Base-by-base conservation (phyloP, 768 basidiomycete species). In the Podaxis sp. region DNA sequence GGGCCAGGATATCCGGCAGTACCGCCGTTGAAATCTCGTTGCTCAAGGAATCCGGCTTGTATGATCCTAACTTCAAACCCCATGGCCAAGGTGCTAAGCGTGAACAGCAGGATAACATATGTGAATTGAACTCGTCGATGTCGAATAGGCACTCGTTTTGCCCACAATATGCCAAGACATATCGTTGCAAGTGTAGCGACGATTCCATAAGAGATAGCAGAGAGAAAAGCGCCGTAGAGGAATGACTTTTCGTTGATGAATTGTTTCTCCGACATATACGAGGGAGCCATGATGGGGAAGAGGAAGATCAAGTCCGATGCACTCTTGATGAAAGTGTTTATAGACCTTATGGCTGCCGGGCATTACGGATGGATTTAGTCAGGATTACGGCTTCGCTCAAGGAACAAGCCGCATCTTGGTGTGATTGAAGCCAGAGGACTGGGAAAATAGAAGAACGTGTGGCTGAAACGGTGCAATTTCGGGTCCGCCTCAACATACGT, bases 171-270 rank as follows among this genome's bases (percentile, higher is more conserved):
- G 47, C 17, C n/a, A 11, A 59, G 49, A 12, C 58, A 59, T 24
- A 59, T 27, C n/a, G 19, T 24, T 24, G 58, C 29, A 15, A 59
- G 29, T 9, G 50, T 52, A 25, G 49, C 58, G 8, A 59, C 50
- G 36, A 59, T 46, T 2, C 58, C 58, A 41, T 59, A 59, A 13
- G 49, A n/a, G 33, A 59, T 50, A 59, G 58, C 49, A 38, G 58
- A 47, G 36, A 59, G 49, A 11, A 50, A 51, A 11, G 58, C 47
- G 22, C 58, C 58, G 25, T 59, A 59, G 24, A 59, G 58, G 24
- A 59, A 59, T 38, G 58, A 59, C 38, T 51, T 59, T 27, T 59
- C 58, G 50, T 59, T 59, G 15, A 59, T 41, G 17, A 37, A 59
- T 17, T 59, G 58, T 19, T 52, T 52, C 25, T 59, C 49, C 22